These are phyloP conservation scores for Euphorbia tirucalli DNA, from an alignment of 345 rosid genomes.

Conservation along the genomic window DNA sequence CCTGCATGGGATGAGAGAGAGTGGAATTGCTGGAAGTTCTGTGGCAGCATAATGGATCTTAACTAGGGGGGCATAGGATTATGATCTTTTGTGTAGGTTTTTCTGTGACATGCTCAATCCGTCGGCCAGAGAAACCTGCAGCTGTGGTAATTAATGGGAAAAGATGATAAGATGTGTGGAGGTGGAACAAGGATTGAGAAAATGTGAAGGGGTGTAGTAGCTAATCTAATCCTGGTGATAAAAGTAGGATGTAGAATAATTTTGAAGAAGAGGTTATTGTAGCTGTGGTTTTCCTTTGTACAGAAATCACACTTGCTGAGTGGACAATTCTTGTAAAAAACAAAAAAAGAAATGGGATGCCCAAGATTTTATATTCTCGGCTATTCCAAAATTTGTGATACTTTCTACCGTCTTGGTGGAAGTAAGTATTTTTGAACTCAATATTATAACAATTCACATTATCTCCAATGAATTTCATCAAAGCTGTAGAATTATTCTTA, in stretches of 20 bases:
- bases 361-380: background rate
- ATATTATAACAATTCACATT: too few relatives aligned
- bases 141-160: too few relatives aligned
- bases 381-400: background rate
- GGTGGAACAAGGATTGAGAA: too few relatives aligned
- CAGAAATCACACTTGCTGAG: slow-evolving; percentile 23
- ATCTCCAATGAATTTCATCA: too few relatives aligned
- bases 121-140: too few relatives aligned
- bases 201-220: too few relatives aligned
- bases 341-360: background rate
- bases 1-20: slow-evolving; percentile 77
- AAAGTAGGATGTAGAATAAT: slow-evolving; percentile 14
- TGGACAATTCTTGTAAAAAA: too few relatives aligned
- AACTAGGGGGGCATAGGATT: background rate
- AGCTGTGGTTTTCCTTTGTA: slow-evolving; percentile 18
- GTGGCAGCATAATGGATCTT: slow-evolving; percentile 22
- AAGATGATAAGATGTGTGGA: too few relatives aligned
- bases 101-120: too few relatives aligned
- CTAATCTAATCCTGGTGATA: slow-evolving; percentile 19
- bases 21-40: slow-evolving; percentile 38
- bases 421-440: too few relatives aligned
- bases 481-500: too few relatives aligned
- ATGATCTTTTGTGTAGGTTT: background rate
- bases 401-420: too few relatives aligned
- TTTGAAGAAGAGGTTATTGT: slow-evolving; percentile 12